phyloP scores from a whole-genome alignment of 75 land plant species.

The Pinus albicaulis region DNA sequence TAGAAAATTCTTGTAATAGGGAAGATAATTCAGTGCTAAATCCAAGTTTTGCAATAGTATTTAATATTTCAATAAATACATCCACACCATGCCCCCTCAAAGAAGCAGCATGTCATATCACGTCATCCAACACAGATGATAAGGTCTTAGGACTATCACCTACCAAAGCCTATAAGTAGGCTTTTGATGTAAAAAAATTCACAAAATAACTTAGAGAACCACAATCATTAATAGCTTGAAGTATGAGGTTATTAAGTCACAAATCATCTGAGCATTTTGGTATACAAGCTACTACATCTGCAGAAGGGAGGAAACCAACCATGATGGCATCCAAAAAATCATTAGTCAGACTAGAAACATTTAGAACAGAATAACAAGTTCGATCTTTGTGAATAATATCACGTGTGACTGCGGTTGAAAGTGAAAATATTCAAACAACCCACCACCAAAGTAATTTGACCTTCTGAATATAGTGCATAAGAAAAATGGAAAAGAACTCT shows the following conservation, averaged over 20 bases:
- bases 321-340: conserved; percentile 86
- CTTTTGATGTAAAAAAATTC: conserved; percentile 78
- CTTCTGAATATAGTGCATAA: conserved; percentile 72
- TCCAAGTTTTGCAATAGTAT: conserved; percentile 58
- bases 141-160: conserved; percentile 69
- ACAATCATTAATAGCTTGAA: conserved; percentile 79
- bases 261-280: conserved; percentile 88
- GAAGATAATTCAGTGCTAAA: conserved; percentile 29
- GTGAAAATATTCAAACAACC: conserved; percentile 80
- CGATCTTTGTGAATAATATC: conserved; percentile 97
- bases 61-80: conserved; percentile 81
- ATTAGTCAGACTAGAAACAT: conserved; percentile 78
- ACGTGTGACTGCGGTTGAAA: conserved; percentile 92
- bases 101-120: conserved; percentile 84
- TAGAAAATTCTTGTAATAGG: conserved; percentile 21
- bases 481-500: conserved; percentile 70
- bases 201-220: conserved; percentile 85
- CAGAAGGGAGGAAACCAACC: conserved; percentile 73
- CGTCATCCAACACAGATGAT: conserved; percentile 85
- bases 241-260: conserved; percentile 75
- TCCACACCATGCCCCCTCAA: conserved; percentile 85
- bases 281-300: conserved; percentile 83
- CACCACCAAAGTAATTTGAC: conserved; percentile 95
- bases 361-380: conserved; percentile 77
- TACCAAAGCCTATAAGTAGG: conserved; percentile 62